Evolutionary conservation across 2,329 filamentous ascomycete species (phyloP).

Genomic region (Stromatinia cepivora): DNA sequence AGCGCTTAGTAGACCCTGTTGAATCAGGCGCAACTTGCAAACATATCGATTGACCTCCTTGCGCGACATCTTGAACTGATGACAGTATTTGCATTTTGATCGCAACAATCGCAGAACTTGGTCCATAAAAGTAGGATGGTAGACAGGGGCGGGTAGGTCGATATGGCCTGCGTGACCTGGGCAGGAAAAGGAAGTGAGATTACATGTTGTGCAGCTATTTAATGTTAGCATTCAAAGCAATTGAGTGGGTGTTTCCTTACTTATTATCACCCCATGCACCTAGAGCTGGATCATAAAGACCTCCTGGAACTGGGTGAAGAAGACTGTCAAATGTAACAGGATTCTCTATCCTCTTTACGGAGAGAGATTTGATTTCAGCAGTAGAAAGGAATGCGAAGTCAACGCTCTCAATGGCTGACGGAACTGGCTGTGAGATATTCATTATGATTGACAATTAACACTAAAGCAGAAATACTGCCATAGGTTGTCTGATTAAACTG

Average conservation of each 20-base stretch:
- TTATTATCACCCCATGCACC: constrained; percentile 84
- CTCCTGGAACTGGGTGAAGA: constrained; percentile 83
- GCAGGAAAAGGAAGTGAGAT: constrained; percentile 76
- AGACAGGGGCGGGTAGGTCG: constrained; percentile 87
- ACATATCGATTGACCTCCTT: constrained; percentile 74
- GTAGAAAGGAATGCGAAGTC: constrained; percentile 84
- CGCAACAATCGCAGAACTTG: constrained; percentile 83
- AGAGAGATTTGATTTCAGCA: constrained; percentile 82
- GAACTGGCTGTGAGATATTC: constrained; percentile 78
- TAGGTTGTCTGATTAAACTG: constrained; percentile 18
- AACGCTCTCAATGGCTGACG: constrained; percentile 80
- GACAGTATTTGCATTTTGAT: constrained; percentile 88
- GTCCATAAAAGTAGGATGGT: constrained; percentile 96
- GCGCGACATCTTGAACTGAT: constrained; percentile 77
- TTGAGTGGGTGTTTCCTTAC: constrained; percentile 51
- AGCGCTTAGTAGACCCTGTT: constrained; percentile 75
- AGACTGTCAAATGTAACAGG: constrained; percentile 92
- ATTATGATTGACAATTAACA: constrained; percentile 45
- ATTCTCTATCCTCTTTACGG: constrained; percentile 92
- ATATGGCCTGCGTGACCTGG: constrained; percentile 95
- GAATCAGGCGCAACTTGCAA: constrained; percentile 83
- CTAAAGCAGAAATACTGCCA: constrained; percentile 25
- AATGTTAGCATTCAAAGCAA: constrained; percentile 11
- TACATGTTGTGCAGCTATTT: constrained; percentile 85
- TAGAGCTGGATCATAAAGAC: constrained; percentile 88